Evolutionary conservation across 2,329 filamentous ascomycete genomes (phyloP).

Genomic region (Sordariomycetes sp.): DNA sequence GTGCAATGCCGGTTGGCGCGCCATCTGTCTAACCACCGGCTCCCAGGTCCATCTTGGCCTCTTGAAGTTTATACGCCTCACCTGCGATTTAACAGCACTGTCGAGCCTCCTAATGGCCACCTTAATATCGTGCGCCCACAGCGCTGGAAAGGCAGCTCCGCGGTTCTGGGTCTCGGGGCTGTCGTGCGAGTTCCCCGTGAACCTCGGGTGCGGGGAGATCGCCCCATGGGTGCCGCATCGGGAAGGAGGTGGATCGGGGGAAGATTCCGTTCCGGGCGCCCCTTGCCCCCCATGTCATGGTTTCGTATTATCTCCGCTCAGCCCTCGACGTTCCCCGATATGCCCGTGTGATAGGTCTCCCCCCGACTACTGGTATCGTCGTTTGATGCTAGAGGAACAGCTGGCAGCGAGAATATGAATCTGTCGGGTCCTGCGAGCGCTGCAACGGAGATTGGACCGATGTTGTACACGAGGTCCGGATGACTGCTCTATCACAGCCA

Average conservation of each 20-base stretch:
- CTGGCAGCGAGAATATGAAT: too few relatives aligned
- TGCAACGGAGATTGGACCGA: too few relatives aligned
- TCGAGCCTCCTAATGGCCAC: not conserved
- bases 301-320: not conserved
- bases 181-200: not conserved
- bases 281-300: not conserved
- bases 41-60: too few relatives aligned
- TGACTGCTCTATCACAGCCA: not conserved
- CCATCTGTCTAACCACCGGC: too few relatives aligned
- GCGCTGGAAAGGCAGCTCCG: not conserved
- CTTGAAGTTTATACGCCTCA: too few relatives aligned
- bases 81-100: not conserved
- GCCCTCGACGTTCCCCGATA: too few relatives aligned
- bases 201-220: not conserved
- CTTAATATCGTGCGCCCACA: not conserved
- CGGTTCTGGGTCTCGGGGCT: not conserved
- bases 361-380: too few relatives aligned
- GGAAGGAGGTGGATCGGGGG: constrained; percentile 2
- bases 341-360: too few relatives aligned
- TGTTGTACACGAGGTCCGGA: not conserved
- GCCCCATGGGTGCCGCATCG: not conserved
- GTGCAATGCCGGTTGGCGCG: too few relatives aligned
- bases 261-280: too few relatives aligned
- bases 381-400: too few relatives aligned
- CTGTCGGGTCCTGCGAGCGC: too few relatives aligned